These are phyloP conservation scores for Senecio squalidus DNA, from an alignment of 140 eudicot genomes.

Conservation along the genomic window DNA sequence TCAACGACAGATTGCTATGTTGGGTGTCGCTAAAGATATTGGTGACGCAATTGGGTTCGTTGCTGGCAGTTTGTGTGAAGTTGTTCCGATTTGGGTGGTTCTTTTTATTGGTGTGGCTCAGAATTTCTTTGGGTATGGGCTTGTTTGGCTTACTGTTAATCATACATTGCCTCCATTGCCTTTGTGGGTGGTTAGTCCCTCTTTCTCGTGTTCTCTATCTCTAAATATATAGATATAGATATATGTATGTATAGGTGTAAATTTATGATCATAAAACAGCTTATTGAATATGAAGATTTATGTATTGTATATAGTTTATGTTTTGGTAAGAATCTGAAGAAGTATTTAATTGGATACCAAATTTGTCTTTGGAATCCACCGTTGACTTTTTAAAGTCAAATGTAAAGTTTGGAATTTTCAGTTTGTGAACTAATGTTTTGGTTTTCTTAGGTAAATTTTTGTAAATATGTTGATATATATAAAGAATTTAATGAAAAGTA, in stretches of 20 bases:
- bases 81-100: conserved; percentile 62
- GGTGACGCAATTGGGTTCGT: conserved; percentile 70
- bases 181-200: conserved; percentile 65
- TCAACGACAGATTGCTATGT: conserved; percentile 58
- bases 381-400: conserved; percentile 26
- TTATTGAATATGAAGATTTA: background rate
- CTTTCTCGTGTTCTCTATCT: conserved; percentile 4
- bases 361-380: background rate
- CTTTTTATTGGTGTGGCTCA: conserved; percentile 61
- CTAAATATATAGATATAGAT: too few species aligned
- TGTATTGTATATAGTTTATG: background rate
- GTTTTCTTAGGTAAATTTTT: background rate
- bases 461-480: background rate
- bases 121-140: conserved; percentile 68
- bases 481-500: background rate
- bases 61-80: conserved; percentile 63
- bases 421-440: background rate
- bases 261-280: too few species aligned
- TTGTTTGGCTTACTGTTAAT: conserved; percentile 64
- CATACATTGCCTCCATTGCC: conserved; percentile 46
- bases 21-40: conserved; percentile 75
- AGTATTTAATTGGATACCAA: background rate
- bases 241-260: too few species aligned
- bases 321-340: background rate
- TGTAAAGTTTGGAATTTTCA: background rate